Percentiles rank a stretch among this genome's conserved stretches.
Conservation (phyloP, 2,329 filamentous ascomycete species). For the Cladosporium oxysporum region DNA sequence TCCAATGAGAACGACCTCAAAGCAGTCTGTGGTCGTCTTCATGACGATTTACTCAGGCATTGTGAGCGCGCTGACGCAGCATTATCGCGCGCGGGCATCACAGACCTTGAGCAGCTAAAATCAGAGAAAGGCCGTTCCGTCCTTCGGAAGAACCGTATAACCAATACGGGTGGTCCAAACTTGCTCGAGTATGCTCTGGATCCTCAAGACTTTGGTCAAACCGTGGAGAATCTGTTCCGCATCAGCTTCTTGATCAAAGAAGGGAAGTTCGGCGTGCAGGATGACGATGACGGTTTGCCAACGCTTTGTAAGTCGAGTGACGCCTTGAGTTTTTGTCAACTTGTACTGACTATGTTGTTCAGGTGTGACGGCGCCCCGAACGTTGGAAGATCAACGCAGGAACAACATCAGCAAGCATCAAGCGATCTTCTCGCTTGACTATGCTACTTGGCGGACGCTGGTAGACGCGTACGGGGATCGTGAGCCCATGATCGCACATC, state of each 20-base stretch:
- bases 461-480: conserved; percentile 74
- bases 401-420: conserved; percentile 67
- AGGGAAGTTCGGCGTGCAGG: conserved; percentile 71
- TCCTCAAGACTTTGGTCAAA: conserved; percentile 87
- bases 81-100: conserved; percentile 24
- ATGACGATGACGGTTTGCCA: conserved; percentile 74
- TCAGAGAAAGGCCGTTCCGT: conserved; percentile 40
- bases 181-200: conserved; percentile 89
- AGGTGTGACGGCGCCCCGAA: conserved; percentile 51
- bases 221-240: conserved; percentile 96
- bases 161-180: conserved; percentile 69
- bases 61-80: conserved; percentile 36
- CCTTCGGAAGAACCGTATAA: conserved; percentile 67
- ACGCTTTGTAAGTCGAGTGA: conserved; percentile 67
- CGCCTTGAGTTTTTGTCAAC: too few species aligned
- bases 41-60: conserved; percentile 56
- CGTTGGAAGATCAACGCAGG: conserved; percentile 56
- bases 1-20: conserved; percentile 80
- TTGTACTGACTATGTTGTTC: conserved; percentile 23
- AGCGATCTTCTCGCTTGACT: conserved; percentile 85
- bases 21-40: conserved; percentile 73
- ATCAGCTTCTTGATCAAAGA: conserved; percentile 92
- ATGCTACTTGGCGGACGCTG: conserved; percentile 76
- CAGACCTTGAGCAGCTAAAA: conserved; percentile 35
- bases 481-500: conserved; percentile 82